phyloP scores from a whole-genome alignment of 192 early-diverging fungal species.

The Rhizophagus clarus region DNA sequence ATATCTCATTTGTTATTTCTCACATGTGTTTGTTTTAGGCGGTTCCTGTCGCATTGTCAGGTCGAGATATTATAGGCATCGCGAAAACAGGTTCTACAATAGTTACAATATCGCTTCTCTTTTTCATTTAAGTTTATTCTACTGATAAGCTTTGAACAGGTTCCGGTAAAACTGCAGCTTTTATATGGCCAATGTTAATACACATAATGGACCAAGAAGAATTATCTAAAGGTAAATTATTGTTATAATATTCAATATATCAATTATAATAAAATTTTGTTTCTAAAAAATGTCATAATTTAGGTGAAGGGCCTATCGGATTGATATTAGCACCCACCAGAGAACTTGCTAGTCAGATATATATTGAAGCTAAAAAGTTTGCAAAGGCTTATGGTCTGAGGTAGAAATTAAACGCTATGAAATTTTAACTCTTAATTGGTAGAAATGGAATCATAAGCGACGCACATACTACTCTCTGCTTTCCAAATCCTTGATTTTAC shows the following conservation, averaged over 20 bases:
- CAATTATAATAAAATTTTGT: no score
- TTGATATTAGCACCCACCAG: constrained; percentile 77
- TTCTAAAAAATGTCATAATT: not conserved
- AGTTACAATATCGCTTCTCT: not conserved
- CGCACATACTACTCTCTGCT: constrained; percentile 34
- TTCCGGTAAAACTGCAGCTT: constrained; percentile 85
- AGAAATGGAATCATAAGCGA: constrained; percentile 29
- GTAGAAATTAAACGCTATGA: constrained; percentile 36
- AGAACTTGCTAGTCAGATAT: constrained; percentile 80
- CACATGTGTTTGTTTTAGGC: constrained; percentile 41
- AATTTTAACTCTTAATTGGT: constrained; percentile 10
- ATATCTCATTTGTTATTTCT: not conserved
- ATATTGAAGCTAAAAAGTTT: constrained; percentile 77
- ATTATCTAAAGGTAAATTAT: constrained; percentile 46
- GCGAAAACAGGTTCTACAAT: constrained; percentile 65
- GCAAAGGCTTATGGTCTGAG: constrained; percentile 72
- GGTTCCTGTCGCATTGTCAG: constrained; percentile 73
- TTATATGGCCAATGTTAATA: constrained; percentile 79
- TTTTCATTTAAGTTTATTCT: not conserved
- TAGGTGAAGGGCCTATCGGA: constrained; percentile 82
- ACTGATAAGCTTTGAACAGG: constrained; percentile 31
- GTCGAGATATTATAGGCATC: constrained; percentile 84
- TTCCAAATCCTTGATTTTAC: constrained; percentile 9
- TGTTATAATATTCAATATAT: not conserved
- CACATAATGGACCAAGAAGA: constrained; percentile 87